A percentile compares a stretch with the other conserved stretches of the same genome.
Conservation (phyloP, 2,329 filamentous ascomycete species). For the Didymella keratinophila region DNA sequence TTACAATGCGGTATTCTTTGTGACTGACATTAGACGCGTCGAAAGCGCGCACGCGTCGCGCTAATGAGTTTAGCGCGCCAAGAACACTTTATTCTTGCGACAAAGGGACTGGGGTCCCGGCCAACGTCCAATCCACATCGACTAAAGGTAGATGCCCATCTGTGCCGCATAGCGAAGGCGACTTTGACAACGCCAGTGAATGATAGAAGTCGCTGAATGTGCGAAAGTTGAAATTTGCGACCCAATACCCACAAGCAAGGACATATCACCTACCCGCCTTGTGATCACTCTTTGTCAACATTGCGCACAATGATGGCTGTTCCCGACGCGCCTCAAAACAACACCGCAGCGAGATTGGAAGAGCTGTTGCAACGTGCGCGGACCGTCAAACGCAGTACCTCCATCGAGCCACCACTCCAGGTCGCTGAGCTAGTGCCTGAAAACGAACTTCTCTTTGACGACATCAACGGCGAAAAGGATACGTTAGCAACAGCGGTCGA, state of each 20-base stretch:
- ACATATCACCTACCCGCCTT: neutral
- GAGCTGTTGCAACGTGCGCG: constrained; percentile 53
- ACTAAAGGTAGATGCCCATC: constrained; percentile 7
- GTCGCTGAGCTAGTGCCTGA: constrained; percentile 49
- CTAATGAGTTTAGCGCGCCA: constrained; percentile 3
- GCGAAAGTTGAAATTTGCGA: neutral
- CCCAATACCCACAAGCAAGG: neutral
- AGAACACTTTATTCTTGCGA: constrained; percentile 22
- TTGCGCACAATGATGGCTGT: constrained; percentile 38
- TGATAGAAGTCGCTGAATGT: constrained; percentile 1
- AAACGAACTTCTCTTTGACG: constrained; percentile 38
- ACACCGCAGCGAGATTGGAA: constrained; percentile 47
- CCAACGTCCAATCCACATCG: constrained; percentile 19
- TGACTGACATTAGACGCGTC: constrained; percentile 3
- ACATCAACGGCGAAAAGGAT: constrained; percentile 56
- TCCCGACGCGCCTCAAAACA: constrained; percentile 32
- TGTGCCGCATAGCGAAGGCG: constrained; percentile 7
- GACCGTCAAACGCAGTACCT: constrained; percentile 49
- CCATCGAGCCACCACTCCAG: constrained; percentile 57
- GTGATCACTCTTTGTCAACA: constrained; percentile 2
- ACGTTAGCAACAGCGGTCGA: constrained; percentile 74
- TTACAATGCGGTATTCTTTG: neutral
- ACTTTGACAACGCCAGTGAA: constrained; percentile 1
- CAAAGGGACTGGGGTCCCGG: constrained; percentile 10
- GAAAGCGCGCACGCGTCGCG: neutral